Base-by-base conservation (phyloP, 1,139 yeast species). In the Taphrina pruni region DNA sequence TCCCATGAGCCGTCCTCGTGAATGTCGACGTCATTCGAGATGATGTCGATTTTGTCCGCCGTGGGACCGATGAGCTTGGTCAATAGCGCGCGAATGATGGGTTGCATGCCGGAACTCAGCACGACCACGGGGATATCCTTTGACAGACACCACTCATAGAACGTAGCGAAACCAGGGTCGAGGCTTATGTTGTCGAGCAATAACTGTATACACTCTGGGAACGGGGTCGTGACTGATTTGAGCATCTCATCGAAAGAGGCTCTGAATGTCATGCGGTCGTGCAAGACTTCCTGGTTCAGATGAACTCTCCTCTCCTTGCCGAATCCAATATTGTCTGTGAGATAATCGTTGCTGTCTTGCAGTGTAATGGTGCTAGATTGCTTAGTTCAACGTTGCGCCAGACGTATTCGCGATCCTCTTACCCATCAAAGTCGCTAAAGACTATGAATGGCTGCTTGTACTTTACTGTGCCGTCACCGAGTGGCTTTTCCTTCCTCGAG, bases 81-180 rank as follows among this genome's bases (percentile, higher is more conserved):
- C 73, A 94, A 83, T 73, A 94, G 82, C 2, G 93, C 94, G 72
- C 85, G 84, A 74, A 94, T 94, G 72, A 94, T 86, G 32, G 97
- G 97, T 75, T 85, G 85, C 98, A 94, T 94, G 55, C 99, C 99
- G 69, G 93, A 86, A 58, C 96, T 88, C 61, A 91, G 88, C 50
- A 84, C 81, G 58, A 90, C 84, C 51, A 90, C 85, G 3, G 97
- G 97, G 64, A 94, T 87, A 62, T 85, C 84, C 74, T 88, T 83
- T 38, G 81, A 82, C 65, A 81, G 83, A 72, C 96, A 88, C 93
- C 96, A 95, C 69, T 86, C 81, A 81, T 88, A 91, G 75, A 93
- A 90, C 60, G 82, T 85, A 75, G 85, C 86, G 80, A 94, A 94
- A 1, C 98, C 99, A 0, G 97, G 95, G 77, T 95, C 99, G 71